Conservation (phyloP, 2,329 filamentous ascomycete genomes). For the Ambrosiella beaveri region DNA sequence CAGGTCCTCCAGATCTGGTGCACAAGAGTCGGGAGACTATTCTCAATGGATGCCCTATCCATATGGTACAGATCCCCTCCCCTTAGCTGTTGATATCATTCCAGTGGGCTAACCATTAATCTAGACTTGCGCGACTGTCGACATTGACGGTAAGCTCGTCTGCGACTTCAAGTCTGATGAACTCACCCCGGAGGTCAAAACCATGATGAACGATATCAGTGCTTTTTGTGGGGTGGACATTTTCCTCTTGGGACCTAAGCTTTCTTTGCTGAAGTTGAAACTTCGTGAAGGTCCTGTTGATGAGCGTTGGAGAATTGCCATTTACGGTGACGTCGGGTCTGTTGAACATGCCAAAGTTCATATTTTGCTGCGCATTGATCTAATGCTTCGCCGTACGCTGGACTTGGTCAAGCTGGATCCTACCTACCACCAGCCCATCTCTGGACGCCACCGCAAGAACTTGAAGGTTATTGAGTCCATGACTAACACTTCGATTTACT, state of each 20-base stretch:
- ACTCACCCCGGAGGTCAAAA: slow-evolving; percentile 58
- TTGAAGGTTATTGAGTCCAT: slow-evolving; percentile 95
- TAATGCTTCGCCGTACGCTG: slow-evolving; percentile 59
- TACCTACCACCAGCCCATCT: slow-evolving; percentile 79
- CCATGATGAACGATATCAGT: slow-evolving; percentile 75
- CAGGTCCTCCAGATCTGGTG: slow-evolving; percentile 71
- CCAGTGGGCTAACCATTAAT: not conserved
- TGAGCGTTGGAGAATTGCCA: slow-evolving; percentile 77
- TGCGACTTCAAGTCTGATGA: slow-evolving; percentile 52
- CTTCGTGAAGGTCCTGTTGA: slow-evolving; percentile 71
- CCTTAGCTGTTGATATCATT: not conserved
- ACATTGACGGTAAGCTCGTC: slow-evolving; percentile 81
- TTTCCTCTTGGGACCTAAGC: slow-evolving; percentile 81
- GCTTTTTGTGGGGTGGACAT: slow-evolving; percentile 88
- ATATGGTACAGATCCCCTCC: slow-evolving; percentile 49
- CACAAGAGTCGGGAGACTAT: slow-evolving; percentile 81
- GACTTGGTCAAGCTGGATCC: slow-evolving; percentile 70
- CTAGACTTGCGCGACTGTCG: slow-evolving; percentile 81
- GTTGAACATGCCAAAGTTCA: slow-evolving; percentile 94
- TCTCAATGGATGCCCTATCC: slow-evolving; percentile 79
- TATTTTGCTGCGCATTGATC: slow-evolving; percentile 92
- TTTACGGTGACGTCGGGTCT: slow-evolving; percentile 89
- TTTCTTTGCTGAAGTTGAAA: slow-evolving; percentile 58
- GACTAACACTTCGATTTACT: slow-evolving; percentile 94
- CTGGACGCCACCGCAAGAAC: slow-evolving; percentile 86